Evolutionary conservation across 108 stramenopile species (phyloP).

Genomic region (Skeletonema potamos): DNA sequence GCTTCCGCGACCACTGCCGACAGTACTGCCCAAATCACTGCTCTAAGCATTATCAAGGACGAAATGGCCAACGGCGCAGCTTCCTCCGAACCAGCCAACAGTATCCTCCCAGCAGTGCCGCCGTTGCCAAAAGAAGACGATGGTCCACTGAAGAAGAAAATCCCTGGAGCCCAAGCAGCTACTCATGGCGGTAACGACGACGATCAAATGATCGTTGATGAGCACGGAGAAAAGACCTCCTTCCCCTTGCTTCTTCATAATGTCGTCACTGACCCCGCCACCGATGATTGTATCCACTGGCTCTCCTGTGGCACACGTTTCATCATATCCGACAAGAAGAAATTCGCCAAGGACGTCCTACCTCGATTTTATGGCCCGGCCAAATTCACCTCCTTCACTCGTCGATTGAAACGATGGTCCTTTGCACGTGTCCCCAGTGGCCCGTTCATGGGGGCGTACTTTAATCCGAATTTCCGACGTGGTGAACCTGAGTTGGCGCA

Average conservation of each 20-base stretch:
- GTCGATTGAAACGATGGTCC: conserved; percentile 63
- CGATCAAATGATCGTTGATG: neutral
- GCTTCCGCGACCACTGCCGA: neutral
- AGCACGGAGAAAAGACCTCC: conserved; percentile 29
- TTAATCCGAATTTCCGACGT: conserved; percentile 46
- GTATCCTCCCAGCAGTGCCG: neutral
- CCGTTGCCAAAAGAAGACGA: neutral
- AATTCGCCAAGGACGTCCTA: conserved; percentile 56
- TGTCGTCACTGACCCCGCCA: conserved; percentile 32
- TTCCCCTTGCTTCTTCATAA: conserved; percentile 43
- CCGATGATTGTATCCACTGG: conserved; percentile 51
- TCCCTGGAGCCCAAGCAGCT: too few relatives aligned
- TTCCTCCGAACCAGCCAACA: neutral
- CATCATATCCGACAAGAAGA: conserved; percentile 66
- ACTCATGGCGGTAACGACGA: neutral
- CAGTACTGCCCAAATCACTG: neutral
- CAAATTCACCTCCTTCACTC: conserved; percentile 75
- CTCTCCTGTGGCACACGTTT: conserved; percentile 61
- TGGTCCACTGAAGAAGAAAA: neutral
- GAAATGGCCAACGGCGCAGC: too few relatives aligned
- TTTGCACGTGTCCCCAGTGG: conserved; percentile 56
- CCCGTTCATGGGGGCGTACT: conserved; percentile 59
- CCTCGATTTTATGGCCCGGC: conserved; percentile 53
- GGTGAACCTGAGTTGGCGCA: conserved; percentile 33
- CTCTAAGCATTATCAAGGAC: neutral